These are phyloP conservation scores for Gossypium australe DNA, from an alignment of 345 rosid species.

Conservation along the genomic window DNA sequence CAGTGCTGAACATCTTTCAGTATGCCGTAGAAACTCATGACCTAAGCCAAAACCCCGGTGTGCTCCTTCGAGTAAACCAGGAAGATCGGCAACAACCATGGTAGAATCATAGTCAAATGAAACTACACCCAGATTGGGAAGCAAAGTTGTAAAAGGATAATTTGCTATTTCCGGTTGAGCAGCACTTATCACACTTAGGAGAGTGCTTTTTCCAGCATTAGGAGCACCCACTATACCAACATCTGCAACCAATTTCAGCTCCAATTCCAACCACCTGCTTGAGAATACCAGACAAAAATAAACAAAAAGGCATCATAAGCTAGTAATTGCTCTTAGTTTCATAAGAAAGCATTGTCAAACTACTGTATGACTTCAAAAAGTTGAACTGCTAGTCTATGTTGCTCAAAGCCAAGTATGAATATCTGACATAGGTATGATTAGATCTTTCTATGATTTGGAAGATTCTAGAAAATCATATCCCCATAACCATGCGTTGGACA, in stretches of 20 bases:
- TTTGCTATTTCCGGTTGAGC: conserved; percentile 87
- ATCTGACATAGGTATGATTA: no score
- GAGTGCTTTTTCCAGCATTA: conserved; percentile 94
- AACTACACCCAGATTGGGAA: conserved; percentile 95
- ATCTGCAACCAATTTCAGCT: conserved; percentile 83
- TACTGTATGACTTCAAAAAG: background rate
- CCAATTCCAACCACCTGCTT: conserved; percentile 93
- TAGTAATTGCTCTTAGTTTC: background rate
- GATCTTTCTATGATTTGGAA: no score
- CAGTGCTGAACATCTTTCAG: conserved; percentile 95
- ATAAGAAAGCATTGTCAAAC: background rate
- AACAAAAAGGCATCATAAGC: background rate
- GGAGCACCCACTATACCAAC: conserved; percentile 94
- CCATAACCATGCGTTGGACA: no score
- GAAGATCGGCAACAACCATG: conserved; percentile 92
- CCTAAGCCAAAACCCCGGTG: conserved; percentile 93
- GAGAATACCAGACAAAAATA: conserved; percentile 16
- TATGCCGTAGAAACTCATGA: conserved; percentile 83
- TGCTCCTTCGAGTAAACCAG: conserved; percentile 97
- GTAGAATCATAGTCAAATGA: conserved; percentile 86
- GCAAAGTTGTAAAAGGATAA: conserved; percentile 87
- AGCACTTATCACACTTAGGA: conserved; percentile 80
- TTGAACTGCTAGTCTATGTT: background rate
- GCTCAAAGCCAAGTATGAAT: no score
- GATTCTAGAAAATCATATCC: no score